Evolutionary conservation across 1,284 basidiomycete species (phyloP).

Genomic region (Cutaneotrichosporon sp.): DNA sequence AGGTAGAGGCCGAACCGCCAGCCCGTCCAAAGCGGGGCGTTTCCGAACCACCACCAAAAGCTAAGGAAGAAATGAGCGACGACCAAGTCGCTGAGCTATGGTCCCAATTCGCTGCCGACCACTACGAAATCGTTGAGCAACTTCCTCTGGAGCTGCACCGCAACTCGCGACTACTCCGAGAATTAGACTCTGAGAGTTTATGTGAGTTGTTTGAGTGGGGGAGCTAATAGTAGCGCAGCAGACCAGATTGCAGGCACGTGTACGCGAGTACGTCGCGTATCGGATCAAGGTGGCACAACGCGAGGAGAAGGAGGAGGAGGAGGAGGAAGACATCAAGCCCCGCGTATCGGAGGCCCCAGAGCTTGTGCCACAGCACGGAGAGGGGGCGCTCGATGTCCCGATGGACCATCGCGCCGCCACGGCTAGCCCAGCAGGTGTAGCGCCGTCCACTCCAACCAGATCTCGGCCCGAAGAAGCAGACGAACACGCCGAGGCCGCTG

Average conservation of each 20-base stretch:
- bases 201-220: conserved; percentile 54
- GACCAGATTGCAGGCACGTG: conserved; percentile 35
- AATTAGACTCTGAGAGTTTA: conserved; percentile 72
- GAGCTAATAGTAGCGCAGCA: conserved; percentile 39
- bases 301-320: background rate
- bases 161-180: conserved; percentile 72
- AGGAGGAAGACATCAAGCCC: background rate
- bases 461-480: background rate
- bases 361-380: background rate
- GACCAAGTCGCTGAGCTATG: conserved; percentile 59
- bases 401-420: background rate
- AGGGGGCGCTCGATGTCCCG: background rate
- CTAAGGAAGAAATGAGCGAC: conserved; percentile 21
- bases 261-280: conserved; percentile 41
- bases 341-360: background rate
- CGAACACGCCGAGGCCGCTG: conserved; percentile 5
- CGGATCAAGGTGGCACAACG: conserved; percentile 19
- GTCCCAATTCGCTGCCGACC: conserved; percentile 73
- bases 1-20: background rate
- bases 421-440: too few relatives aligned
- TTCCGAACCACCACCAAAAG: background rate
- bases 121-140: conserved; percentile 81
- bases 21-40: background rate
- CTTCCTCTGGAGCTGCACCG: conserved; percentile 79
- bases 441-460: background rate